Conservation (phyloP, 2,329 filamentous ascomycete species). For the Zelopaecilomyces penicillatus region DNA sequence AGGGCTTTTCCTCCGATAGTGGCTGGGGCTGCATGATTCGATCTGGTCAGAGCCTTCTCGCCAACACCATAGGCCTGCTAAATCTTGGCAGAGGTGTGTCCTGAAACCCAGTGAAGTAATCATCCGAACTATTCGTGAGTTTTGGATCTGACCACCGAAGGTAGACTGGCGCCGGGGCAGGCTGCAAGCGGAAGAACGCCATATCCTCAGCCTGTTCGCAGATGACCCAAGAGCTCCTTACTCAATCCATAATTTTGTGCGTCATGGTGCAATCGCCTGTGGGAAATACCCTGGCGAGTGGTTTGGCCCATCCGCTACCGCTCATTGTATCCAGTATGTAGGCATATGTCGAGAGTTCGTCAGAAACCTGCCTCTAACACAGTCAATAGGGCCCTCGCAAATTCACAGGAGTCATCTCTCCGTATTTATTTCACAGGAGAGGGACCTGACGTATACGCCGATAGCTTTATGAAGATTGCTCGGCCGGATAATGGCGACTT, state of each 20-base stretch:
- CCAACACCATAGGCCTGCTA: slow-evolving; percentile 70
- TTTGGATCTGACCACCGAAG: slow-evolving; percentile 5
- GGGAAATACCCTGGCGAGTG: slow-evolving; percentile 95
- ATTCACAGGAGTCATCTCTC: slow-evolving; percentile 54
- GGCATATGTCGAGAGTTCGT: neutral
- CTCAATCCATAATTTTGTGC: slow-evolving; percentile 90
- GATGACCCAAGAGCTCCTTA: slow-evolving; percentile 82
- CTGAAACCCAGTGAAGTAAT: too few species aligned
- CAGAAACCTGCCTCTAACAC: neutral
- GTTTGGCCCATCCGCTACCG: slow-evolving; percentile 97
- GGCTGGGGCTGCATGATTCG: slow-evolving; percentile 99
- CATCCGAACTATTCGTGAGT: neutral
- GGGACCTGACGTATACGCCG: slow-evolving; percentile 86
- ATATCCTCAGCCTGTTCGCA: slow-evolving; percentile 73
- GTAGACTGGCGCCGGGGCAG: slow-evolving; percentile 66
- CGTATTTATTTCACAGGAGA: slow-evolving; percentile 86
- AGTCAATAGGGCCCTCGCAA: slow-evolving; percentile 60
- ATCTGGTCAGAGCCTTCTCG: slow-evolving; percentile 86
- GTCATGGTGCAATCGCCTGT: slow-evolving; percentile 76
- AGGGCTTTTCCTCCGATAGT: slow-evolving; percentile 83
- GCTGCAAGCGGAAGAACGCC: slow-evolving; percentile 51
- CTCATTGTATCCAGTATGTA: slow-evolving; percentile 82
- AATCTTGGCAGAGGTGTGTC: slow-evolving; percentile 67
- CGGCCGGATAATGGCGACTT: slow-evolving; percentile 58
- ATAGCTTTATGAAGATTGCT: slow-evolving; percentile 73